phyloP scores from a whole-genome alignment of 2,329 filamentous ascomycete genomes.

The Exophiala phaeomuriformis region DNA sequence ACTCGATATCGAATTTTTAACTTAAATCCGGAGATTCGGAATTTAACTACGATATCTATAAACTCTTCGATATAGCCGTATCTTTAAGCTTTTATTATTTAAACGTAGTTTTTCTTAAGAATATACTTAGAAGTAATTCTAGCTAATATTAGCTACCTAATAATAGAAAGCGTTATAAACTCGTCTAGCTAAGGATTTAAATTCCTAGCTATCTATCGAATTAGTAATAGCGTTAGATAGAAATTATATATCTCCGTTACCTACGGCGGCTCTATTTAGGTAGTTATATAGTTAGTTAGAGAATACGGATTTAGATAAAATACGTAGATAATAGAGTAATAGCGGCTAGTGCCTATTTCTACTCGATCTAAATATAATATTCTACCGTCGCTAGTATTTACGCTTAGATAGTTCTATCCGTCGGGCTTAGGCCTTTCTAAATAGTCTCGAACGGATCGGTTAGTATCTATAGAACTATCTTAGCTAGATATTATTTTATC shows the following conservation, averaged over 20 bases:
- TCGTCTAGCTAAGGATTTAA: background rate
- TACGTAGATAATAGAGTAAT: background rate
- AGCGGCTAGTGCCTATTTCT: too few species aligned
- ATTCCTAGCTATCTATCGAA: background rate
- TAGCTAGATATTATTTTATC: too few species aligned
- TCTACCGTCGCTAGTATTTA: too few species aligned
- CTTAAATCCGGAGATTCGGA: background rate
- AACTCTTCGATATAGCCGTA: background rate
- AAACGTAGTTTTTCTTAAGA: background rate
- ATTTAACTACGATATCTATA: too few species aligned
- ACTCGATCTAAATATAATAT: too few species aligned
- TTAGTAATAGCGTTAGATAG: conserved; percentile 57
- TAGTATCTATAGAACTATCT: too few species aligned
- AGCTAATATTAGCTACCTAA: background rate
- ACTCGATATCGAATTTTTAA: conserved; percentile 29
- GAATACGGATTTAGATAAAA: background rate
- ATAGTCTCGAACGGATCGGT: too few species aligned
- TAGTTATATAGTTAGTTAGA: background rate
- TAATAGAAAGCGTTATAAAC: background rate
- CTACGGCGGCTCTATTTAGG: conserved; percentile 37
- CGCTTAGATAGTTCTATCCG: too few species aligned
- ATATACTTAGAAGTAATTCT: background rate
- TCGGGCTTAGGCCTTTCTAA: too few species aligned
- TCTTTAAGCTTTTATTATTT: background rate
- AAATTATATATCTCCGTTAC: conserved; percentile 64